Base-by-base conservation (phyloP, 306 rosid genomes). In the Boehmeria nivea region DNA sequence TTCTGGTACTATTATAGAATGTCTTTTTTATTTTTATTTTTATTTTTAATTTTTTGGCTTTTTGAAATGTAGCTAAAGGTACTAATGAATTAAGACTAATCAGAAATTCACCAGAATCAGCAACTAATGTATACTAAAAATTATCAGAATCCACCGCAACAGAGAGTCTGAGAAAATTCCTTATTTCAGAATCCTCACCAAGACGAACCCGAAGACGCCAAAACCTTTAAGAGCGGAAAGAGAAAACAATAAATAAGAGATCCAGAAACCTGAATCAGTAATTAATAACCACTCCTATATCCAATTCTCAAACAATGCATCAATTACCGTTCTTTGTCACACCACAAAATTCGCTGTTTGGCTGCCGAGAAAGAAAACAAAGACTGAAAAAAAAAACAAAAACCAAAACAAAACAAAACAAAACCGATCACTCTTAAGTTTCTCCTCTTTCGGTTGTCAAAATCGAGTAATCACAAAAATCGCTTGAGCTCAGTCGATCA, bases 181-280 rank as follows among this genome's bases (percentile, higher is more conserved):
- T 80, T 76, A 14, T 72, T 48, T 80, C 87, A 84, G 84, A 72
- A 84, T 72, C 81, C 96, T 91, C 99, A 91, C 99, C 99, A 81
- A 82, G 80, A 84, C 70, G 83, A 78, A 81, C 62, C 70, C 58
- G 81, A 78, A 64, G 72, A 82, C 81, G 82, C 79, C 96, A 82
- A 76, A 76, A 82, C 96, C 96, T 87, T 80, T 57, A 59, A 74
- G 77, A 71, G 28, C 51, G 61, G 62, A 26, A 65, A 57, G 27
- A 43, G 15, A 43, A 72, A 36, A 9, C 18, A 11, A 52, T 51
- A 44, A 59, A 65, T 14, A 54, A 78, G 70, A 75, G 72, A 66
- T 2, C 4, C 54, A 63, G 50, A 76, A 80, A 80, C 27, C 56
- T 63, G 28, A 66, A 81, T 78, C 76, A 83, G 87, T 75, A 74